Percentiles rank a stretch among this genome's conserved stretches.
phyloP scores from a whole-genome alignment of 495 filamentous ascomycete species.

The Penicillium odoratum region DNA sequence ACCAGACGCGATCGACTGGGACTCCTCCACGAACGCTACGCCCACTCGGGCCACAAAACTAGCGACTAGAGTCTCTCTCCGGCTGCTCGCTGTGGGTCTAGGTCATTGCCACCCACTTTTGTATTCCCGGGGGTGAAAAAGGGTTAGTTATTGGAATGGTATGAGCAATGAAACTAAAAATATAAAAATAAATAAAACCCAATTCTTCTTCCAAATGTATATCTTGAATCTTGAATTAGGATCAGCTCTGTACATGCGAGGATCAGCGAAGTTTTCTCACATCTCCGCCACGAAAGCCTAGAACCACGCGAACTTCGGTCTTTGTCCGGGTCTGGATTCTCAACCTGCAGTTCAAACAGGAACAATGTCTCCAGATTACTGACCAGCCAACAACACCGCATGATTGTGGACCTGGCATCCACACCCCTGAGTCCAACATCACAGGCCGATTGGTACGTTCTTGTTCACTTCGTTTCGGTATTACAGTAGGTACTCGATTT shows the following conservation, averaged over 20 bases:
- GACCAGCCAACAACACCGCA: constrained; percentile 2
- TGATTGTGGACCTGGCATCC: constrained; percentile 5
- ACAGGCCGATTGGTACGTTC: neutral
- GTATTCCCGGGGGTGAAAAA: neutral
- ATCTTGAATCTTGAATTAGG: neutral
- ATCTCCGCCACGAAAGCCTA: constrained; percentile 7
- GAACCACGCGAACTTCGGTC: constrained; percentile 13
- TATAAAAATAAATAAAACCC: neutral
- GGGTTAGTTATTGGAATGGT: neutral
- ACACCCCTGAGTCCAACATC: neutral
- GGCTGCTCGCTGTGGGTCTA: constrained; percentile 24
- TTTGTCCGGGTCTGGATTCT: constrained; percentile 8
- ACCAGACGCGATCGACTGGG: constrained; percentile 18
- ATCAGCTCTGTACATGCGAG: neutral
- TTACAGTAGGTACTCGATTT: too few relatives aligned
- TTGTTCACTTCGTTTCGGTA: neutral
- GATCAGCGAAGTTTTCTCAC: constrained; percentile 8
- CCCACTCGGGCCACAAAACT: constrained; percentile 26
- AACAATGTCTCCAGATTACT: neutral
- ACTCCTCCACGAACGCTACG: constrained; percentile 27
- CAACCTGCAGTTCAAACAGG: constrained; percentile 3
- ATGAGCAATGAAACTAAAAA: constrained; percentile 1
- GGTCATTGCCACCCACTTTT: constrained; percentile 7
- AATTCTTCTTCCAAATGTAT: neutral
- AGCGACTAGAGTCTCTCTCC: constrained; percentile 19